phyloP scores from a whole-genome alignment of 352 stramenopile genomes.

The Aphanomyces cochlioides region DNA sequence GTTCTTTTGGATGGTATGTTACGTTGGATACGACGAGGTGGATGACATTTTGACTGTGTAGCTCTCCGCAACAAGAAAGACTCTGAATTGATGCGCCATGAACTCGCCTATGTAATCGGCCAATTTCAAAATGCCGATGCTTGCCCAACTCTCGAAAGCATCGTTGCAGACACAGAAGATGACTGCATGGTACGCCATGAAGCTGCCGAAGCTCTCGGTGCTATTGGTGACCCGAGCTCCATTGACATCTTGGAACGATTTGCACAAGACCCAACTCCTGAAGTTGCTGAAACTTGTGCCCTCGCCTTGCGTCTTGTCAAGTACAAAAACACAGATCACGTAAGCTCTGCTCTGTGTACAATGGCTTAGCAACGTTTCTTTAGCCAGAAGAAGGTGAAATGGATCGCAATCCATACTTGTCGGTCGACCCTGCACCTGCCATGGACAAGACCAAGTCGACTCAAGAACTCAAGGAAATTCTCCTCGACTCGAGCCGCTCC shows the following conservation, averaged over 20 bases:
- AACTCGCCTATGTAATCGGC: constrained; percentile 97
- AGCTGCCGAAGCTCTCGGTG: constrained; percentile 94
- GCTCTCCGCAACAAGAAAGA: constrained; percentile 83
- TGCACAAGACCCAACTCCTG: constrained; percentile 60
- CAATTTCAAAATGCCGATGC: constrained; percentile 93
- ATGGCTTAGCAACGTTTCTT: neutral
- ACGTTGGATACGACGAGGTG: neutral
- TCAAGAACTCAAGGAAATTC: constrained; percentile 73
- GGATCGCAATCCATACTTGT: constrained; percentile 90
- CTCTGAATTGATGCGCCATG: constrained; percentile 95
- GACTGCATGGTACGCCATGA: constrained; percentile 91
- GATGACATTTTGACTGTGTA: constrained; percentile 22
- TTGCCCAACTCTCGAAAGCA: constrained; percentile 64
- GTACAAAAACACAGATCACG: constrained; percentile 67
- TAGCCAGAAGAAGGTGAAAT: constrained; percentile 47
- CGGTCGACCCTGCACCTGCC: constrained; percentile 93
- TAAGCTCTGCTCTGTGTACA: neutral
- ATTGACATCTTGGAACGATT: constrained; percentile 86
- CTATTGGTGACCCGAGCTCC: constrained; percentile 87
- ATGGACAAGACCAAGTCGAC: constrained; percentile 65
- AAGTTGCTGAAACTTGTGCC: constrained; percentile 95
- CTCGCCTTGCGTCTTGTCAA: constrained; percentile 90
- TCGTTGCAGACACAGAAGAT: constrained; percentile 85
- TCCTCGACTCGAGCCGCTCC: constrained; percentile 78
- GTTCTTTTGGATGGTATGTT: constrained; percentile 57